Conservation (phyloP, 2,329 filamentous ascomycete species). For the Pseudocercospora fijiensis region DNA sequence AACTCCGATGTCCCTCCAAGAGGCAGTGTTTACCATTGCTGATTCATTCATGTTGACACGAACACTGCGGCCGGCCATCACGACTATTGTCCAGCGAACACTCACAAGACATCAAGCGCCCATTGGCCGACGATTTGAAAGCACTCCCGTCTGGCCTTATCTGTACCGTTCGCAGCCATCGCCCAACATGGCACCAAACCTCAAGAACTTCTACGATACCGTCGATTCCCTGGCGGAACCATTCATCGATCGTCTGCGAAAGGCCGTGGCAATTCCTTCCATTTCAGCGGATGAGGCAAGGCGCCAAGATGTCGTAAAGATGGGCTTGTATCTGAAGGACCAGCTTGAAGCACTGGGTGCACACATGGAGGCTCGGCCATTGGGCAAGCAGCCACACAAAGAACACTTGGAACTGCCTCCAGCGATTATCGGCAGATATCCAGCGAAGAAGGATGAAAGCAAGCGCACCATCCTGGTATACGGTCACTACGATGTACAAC, state of each 20-base stretch:
- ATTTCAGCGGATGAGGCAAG: constrained; percentile 88
- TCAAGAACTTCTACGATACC: constrained; percentile 91
- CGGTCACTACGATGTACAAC: constrained; percentile 98
- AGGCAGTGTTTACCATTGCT: background rate
- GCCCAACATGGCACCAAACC: constrained; percentile 74
- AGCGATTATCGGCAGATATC: constrained; percentile 84
- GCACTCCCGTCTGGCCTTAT: constrained; percentile 45
- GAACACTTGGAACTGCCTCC: constrained; percentile 89
- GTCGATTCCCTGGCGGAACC: constrained; percentile 74
- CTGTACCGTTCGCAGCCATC: constrained; percentile 43
- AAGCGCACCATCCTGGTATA: constrained; percentile 97
- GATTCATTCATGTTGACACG: constrained; percentile 17
- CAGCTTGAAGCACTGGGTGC: constrained; percentile 84
- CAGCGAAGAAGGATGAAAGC: constrained; percentile 72
- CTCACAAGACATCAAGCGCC: background rate
- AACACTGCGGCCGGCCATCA: background rate
- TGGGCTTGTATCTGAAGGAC: constrained; percentile 85
- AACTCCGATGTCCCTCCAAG: background rate
- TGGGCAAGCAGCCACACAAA: constrained; percentile 89
- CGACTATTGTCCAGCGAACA: background rate
- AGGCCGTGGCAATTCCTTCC: constrained; percentile 94
- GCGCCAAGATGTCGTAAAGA: constrained; percentile 88
- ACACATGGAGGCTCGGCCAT: constrained; percentile 77
- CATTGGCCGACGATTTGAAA: background rate
- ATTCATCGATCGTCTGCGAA: constrained; percentile 86